Percentiles rank a stretch among this genome's conserved stretches.
These are phyloP conservation scores for Populus tomentosa DNA, from an alignment of 441 rosid species.

Conservation along the genomic window DNA sequence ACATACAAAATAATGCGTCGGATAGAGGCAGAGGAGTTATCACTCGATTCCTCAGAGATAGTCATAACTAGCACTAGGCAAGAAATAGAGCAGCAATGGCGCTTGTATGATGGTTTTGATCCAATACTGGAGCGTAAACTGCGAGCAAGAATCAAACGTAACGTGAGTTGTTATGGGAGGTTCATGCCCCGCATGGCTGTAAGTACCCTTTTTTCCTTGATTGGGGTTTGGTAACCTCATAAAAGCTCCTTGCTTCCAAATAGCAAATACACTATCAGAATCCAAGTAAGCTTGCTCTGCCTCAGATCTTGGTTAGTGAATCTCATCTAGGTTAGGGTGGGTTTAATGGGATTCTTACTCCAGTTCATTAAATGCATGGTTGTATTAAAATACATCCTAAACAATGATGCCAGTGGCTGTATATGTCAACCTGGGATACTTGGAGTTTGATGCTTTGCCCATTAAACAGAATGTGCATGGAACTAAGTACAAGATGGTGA, in stretches of 20 bases:
- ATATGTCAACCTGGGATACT: neutral
- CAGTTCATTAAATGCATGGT: neutral
- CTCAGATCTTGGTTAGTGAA: neutral
- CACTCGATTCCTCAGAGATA: constrained; percentile 87
- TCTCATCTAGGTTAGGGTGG: neutral
- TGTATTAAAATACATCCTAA: neutral
- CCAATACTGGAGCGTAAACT: constrained; percentile 71
- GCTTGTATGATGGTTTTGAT: constrained; percentile 91
- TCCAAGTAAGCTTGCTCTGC: neutral
- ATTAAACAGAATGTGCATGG: neutral
- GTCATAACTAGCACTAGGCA: constrained; percentile 90
- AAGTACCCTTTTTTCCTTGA: constrained; percentile 31
- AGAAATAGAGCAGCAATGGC: constrained; percentile 95
- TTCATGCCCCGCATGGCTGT: constrained; percentile 92
- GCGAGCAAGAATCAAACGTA: constrained; percentile 84
- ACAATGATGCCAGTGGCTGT: neutral
- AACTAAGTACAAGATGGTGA: neutral
- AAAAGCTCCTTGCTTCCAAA: neutral
- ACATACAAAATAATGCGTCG: constrained; percentile 88
- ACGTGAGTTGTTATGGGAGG: constrained; percentile 85
- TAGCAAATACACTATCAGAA: neutral
- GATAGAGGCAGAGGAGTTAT: constrained; percentile 87
- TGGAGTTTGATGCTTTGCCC: neutral
- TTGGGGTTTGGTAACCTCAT: neutral
- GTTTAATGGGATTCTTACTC: neutral